These are phyloP conservation scores for Keithomyces neogunnii DNA, from an alignment of 2,329 filamentous ascomycete genomes.

Conservation along the genomic window DNA sequence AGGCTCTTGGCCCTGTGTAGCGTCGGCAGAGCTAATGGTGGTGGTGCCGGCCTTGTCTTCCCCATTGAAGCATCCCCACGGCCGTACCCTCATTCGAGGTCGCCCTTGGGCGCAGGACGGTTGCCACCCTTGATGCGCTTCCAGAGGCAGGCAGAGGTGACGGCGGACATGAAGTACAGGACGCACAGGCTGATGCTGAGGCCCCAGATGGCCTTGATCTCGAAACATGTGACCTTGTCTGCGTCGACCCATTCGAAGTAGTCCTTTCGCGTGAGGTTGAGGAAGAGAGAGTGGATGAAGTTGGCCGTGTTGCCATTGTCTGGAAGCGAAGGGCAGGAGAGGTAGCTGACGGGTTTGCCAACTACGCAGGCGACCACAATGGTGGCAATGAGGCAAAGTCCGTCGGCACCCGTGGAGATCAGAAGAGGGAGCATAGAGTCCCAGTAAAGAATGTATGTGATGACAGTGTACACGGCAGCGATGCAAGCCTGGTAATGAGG, in stretches of 20 bases:
- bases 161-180: slow-evolving; percentile 55
- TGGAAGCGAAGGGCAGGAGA: slow-evolving; percentile 56
- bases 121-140: slow-evolving; percentile 40
- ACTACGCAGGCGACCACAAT: slow-evolving; percentile 70
- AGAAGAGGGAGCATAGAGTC: slow-evolving; percentile 70
- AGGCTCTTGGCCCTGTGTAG: slow-evolving; percentile 23
- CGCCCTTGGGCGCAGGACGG: slow-evolving; percentile 29
- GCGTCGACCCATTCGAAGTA: slow-evolving; percentile 39
- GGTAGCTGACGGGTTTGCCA: slow-evolving; percentile 70
- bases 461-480: slow-evolving; percentile 67
- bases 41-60: background rate
- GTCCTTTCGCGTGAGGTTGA: slow-evolving; percentile 26
- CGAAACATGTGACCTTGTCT: slow-evolving; percentile 60
- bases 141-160: slow-evolving; percentile 54
- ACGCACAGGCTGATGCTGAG: slow-evolving; percentile 71
- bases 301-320: slow-evolving; percentile 30
- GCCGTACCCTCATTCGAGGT: slow-evolving; percentile 42
- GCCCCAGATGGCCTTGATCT: slow-evolving; percentile 85
- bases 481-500: slow-evolving; percentile 58
- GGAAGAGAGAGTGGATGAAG: slow-evolving; percentile 35
- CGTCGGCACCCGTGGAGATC: slow-evolving; percentile 57
- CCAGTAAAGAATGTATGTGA: slow-evolving; percentile 74
- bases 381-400: slow-evolving; percentile 63
- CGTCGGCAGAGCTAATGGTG: slow-evolving; percentile 10
- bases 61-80: slow-evolving; percentile 26